Conservation (phyloP, 306 rosid species). For the Ochetophila trinervis region DNA sequence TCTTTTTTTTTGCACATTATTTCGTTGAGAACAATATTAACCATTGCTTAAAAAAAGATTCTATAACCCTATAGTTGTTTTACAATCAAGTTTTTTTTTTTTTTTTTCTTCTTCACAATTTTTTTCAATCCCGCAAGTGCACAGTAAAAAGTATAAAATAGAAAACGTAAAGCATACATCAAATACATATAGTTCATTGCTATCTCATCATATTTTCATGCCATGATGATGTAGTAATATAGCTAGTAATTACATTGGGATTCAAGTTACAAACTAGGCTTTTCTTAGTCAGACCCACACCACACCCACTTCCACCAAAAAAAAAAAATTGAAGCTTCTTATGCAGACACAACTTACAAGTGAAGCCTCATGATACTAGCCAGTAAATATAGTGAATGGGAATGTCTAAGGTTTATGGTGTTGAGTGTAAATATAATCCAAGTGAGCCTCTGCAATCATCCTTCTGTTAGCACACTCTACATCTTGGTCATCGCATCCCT, state of each 20-base stretch:
- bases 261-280: neutral
- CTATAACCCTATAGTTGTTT: too few species aligned
- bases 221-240: too few species aligned
- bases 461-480: conserved; percentile 50
- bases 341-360: neutral
- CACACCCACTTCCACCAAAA: neutral
- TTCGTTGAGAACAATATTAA: too few species aligned
- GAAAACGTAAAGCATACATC: too few species aligned
- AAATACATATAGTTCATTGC: too few species aligned
- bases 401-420: conserved; percentile 42
- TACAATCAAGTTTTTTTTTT: too few species aligned
- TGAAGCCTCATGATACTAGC: neutral
- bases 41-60: too few species aligned
- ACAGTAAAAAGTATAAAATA: too few species aligned
- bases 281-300: neutral
- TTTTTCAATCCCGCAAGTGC: too few species aligned
- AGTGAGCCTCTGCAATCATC: conserved; percentile 65
- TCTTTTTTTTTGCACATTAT: too few species aligned
- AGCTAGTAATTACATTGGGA: neutral
- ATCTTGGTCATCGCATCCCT: conserved; percentile 39
- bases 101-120: too few species aligned
- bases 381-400: neutral
- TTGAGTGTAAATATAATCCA: conserved; percentile 87
- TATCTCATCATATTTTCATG: too few species aligned
- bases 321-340: neutral